These are phyloP conservation scores for Fusarium guadeloupense DNA, from an alignment of 2,329 filamentous ascomycete species.

Conservation along the genomic window DNA sequence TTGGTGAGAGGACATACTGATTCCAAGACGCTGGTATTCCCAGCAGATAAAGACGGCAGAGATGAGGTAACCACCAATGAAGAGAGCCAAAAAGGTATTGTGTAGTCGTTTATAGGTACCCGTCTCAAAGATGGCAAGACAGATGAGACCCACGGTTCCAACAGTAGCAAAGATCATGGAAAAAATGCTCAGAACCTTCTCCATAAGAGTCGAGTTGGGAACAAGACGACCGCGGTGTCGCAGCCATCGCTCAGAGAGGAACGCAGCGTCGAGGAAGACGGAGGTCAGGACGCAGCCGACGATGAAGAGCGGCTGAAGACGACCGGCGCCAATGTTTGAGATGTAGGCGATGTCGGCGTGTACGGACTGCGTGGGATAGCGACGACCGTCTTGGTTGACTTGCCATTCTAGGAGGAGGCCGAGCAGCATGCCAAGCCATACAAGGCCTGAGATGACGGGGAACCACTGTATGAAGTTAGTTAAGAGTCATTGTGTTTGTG, in stretches of 20 bases:
- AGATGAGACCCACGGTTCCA: conserved; percentile 82
- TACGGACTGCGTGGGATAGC: conserved; percentile 68
- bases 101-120: conserved; percentile 73
- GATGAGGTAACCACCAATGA: conserved; percentile 86
- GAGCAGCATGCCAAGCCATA: conserved; percentile 74
- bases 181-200: conserved; percentile 70
- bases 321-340: conserved; percentile 69
- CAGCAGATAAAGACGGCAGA: conserved; percentile 88
- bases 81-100: conserved; percentile 79
- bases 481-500: not conserved
- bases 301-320: conserved; percentile 82
- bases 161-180: conserved; percentile 74
- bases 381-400: conserved; percentile 60
- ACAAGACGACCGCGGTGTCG: conserved; percentile 82
- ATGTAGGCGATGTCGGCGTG: conserved; percentile 75
- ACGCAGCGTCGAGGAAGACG: conserved; percentile 81
- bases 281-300: conserved; percentile 75
- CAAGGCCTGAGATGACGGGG: conserved; percentile 72
- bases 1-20: conserved; percentile 58
- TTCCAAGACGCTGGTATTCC: conserved; percentile 87
- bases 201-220: conserved; percentile 68
- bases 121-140: conserved; percentile 88
- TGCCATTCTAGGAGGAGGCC: conserved; percentile 77
- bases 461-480: conserved; percentile 58
- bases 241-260: conserved; percentile 84